These are phyloP conservation scores for Phytophthora pinifolia DNA, from an alignment of 352 stramenopile species.

Conservation along the genomic window DNA sequence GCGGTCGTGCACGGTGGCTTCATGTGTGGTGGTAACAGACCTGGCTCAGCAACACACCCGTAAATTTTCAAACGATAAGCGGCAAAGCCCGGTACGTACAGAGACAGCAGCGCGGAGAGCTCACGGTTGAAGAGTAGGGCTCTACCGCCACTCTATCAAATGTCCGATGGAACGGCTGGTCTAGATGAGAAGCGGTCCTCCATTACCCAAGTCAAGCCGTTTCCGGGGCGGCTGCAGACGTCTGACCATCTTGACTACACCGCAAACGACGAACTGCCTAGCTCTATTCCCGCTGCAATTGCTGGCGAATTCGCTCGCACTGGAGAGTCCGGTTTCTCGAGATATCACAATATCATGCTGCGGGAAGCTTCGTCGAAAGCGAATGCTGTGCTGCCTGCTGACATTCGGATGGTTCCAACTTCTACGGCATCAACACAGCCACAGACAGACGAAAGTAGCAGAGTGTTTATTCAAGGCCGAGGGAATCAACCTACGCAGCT, in stretches of 20 bases:
- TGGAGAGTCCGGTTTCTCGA: conserved; percentile 1
- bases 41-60: conserved; percentile 6
- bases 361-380: not conserved
- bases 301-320: not conserved
- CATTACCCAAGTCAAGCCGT: not conserved
- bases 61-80: conserved; percentile 12
- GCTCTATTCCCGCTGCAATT: not conserved
- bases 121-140: conserved; percentile 4
- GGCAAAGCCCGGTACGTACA: conserved; percentile 11
- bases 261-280: conserved; percentile 4
- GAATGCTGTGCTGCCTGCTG: not conserved
- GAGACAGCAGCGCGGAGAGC: conserved; percentile 9
- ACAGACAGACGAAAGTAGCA: conserved; percentile 3
- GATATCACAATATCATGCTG: conserved; percentile 9
- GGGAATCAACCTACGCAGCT: not conserved
- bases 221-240: conserved; percentile 12
- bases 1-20: conserved; percentile 15
- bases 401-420: conserved; percentile 2
- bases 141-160: conserved; percentile 24
- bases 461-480: conserved; percentile 1
- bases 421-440: not conserved
- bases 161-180: conserved; percentile 18
- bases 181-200: conserved; percentile 5
- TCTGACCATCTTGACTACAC: conserved; percentile 1
- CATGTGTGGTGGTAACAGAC: conserved; percentile 18